phyloP scores from a whole-genome alignment of 2,329 filamentous ascomycete genomes.

The Verticillium alfalfae region DNA sequence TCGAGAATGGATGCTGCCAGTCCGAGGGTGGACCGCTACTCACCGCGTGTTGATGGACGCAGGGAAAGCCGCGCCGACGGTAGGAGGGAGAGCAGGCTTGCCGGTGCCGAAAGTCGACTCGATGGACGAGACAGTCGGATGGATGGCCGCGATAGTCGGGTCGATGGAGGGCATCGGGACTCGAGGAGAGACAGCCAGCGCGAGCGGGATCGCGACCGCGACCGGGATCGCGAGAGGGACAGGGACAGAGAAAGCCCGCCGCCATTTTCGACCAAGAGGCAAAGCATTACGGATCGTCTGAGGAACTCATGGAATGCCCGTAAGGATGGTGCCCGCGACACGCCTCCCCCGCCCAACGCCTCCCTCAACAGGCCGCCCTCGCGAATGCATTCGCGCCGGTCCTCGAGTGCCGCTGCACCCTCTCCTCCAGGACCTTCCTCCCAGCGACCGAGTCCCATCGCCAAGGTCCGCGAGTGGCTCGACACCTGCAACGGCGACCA shows the following conservation, averaged over 20 bases:
- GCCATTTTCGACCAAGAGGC: slow-evolving; percentile 24
- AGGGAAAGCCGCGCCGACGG: neutral
- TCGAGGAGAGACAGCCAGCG: slow-evolving; percentile 7
- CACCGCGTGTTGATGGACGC: neutral
- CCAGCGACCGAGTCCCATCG: slow-evolving; percentile 25
- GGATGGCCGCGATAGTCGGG: slow-evolving; percentile 6
- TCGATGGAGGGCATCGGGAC: slow-evolving; percentile 4
- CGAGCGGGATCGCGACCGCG: slow-evolving; percentile 8
- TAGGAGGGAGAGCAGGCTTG: slow-evolving; percentile 7
- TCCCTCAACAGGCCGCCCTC: neutral
- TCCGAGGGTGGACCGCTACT: neutral
- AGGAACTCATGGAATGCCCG: slow-evolving; percentile 16
- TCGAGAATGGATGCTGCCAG: neutral
- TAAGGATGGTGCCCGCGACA: slow-evolving; percentile 8
- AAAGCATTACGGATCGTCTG: slow-evolving; percentile 34
- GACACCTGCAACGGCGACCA: slow-evolving; percentile 36
- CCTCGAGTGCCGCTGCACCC: slow-evolving; percentile 4
- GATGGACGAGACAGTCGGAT: slow-evolving; percentile 7
- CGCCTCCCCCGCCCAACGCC: slow-evolving; percentile 5
- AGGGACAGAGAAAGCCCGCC: slow-evolving; percentile 15
- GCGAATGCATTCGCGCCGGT: slow-evolving; percentile 5
- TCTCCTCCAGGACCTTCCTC: slow-evolving; percentile 12
- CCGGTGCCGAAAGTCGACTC: slow-evolving; percentile 4
- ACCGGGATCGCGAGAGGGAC: slow-evolving; percentile 8
- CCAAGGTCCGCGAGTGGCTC: slow-evolving; percentile 35